Percentiles rank a stretch among this genome's conserved stretches.
Evolutionary conservation across 208 protist species (phyloP).

Genomic region (Leishmania mexicana): DNA sequence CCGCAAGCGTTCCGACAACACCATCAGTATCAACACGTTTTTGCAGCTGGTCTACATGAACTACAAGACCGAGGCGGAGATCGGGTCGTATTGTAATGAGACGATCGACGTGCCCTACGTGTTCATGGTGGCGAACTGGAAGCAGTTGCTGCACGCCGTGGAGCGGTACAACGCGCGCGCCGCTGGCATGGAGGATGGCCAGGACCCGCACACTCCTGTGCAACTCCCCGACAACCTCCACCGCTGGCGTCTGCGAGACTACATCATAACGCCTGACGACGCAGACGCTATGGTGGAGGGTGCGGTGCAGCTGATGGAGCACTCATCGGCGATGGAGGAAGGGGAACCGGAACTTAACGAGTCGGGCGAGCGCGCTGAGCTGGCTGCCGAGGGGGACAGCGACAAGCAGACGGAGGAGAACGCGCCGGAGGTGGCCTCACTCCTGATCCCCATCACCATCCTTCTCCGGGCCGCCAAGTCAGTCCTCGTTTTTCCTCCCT

Average conservation of each 20-base stretch:
- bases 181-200: neutral
- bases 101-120: slow-evolving; percentile 62
- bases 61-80: slow-evolving; percentile 85
- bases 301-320: slow-evolving; percentile 44
- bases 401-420: neutral
- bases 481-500: slow-evolving; percentile 29
- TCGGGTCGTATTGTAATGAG: slow-evolving; percentile 39
- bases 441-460: slow-evolving; percentile 30
- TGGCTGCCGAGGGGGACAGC: neutral
- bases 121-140: slow-evolving; percentile 85
- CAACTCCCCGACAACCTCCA: slow-evolving; percentile 61
- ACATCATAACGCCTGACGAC: slow-evolving; percentile 45
- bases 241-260: slow-evolving; percentile 67
- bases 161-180: slow-evolving; percentile 45
- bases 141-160: slow-evolving; percentile 67
- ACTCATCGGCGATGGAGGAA: slow-evolving; percentile 11
- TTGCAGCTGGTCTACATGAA: slow-evolving; percentile 84
- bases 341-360: neutral
- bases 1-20: slow-evolving; percentile 65
- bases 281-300: slow-evolving; percentile 54
- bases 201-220: slow-evolving; percentile 14
- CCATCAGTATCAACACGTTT: slow-evolving; percentile 82
- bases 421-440: neutral
- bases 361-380: slow-evolving; percentile 1
- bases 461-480: slow-evolving; percentile 56